These are phyloP conservation scores for Megacollybia platyphylla DNA, from an alignment of 1,284 basidiomycete species.

Conservation along the genomic window DNA sequence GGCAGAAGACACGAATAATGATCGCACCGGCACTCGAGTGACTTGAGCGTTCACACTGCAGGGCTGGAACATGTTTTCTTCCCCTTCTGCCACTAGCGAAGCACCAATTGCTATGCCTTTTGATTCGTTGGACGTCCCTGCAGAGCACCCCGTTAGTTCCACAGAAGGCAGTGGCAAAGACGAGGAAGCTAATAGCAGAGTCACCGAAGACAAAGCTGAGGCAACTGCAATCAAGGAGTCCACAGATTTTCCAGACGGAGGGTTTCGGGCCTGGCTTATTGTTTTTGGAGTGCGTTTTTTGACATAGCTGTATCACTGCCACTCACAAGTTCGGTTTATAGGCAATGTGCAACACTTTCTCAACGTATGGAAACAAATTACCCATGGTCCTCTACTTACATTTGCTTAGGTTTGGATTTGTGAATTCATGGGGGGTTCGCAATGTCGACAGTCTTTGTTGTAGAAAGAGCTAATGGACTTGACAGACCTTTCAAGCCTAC, in stretches of 20 bases:
- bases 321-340: neutral
- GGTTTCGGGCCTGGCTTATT: constrained; percentile 8
- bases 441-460: neutral
- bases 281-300: constrained; percentile 8
- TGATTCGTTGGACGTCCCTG: no score
- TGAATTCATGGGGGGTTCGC: constrained; percentile 9
- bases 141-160: no score
- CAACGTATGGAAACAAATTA: constrained; percentile 6
- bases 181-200: neutral
- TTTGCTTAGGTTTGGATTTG: constrained; percentile 7
- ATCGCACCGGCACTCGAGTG: no score
- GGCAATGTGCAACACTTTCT: constrained; percentile 9
- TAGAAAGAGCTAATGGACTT: neutral
- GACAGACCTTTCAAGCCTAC: constrained; percentile 20
- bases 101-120: no score
- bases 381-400: neutral
- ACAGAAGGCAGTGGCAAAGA: no score
- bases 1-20: no score
- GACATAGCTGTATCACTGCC: neutral
- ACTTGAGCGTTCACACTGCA: no score
- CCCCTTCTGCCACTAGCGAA: no score
- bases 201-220: neutral
- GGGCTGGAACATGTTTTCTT: no score
- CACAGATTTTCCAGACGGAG: constrained; percentile 6
- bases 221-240: neutral